Evolutionary conservation across 805 yeast genomes (phyloP).

Genomic region (Ogataea ganodermae): DNA sequence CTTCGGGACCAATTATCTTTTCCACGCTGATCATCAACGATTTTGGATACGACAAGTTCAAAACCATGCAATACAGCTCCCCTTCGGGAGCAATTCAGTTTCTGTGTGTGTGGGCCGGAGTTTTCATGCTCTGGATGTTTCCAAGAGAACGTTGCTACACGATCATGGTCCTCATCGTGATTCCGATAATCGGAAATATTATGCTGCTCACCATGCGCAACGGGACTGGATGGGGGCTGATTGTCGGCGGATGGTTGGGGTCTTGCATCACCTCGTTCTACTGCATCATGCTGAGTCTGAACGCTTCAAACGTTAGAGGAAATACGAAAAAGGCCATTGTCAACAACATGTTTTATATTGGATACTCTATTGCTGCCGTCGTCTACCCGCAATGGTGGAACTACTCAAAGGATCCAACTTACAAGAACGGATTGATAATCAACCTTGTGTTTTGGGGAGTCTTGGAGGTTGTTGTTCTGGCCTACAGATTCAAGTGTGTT

Average conservation of each 20-base stretch:
- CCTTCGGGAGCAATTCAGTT: constrained; percentile 37
- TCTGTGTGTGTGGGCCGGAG: constrained; percentile 29
- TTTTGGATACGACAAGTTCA: constrained; percentile 35
- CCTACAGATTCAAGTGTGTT: constrained; percentile 30
- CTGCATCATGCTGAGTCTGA: constrained; percentile 22
- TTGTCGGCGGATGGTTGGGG: constrained; percentile 25
- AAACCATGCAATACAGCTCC: constrained; percentile 29
- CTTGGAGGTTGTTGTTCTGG: constrained; percentile 20
- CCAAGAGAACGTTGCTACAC: constrained; percentile 30
- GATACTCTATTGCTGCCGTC: constrained; percentile 64
- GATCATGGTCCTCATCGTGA: constrained; percentile 19
- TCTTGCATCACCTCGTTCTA: constrained; percentile 23
- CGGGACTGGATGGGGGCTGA: constrained; percentile 24
- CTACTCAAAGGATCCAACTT: constrained; percentile 55
- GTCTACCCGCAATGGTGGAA: constrained; percentile 71
- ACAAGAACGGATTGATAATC: constrained; percentile 54
- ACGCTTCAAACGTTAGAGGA: constrained; percentile 56
- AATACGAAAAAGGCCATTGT: constrained; percentile 64
- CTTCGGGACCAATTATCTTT: constrained; percentile 44
- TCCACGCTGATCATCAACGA: constrained; percentile 30
- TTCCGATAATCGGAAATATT: constrained; percentile 29
- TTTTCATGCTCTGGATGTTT: constrained; percentile 13
- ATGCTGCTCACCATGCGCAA: constrained; percentile 17
- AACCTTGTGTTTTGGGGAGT: constrained; percentile 47
- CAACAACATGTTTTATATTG: constrained; percentile 57